Evolutionary conservation across 2,329 filamentous ascomycete genomes (phyloP).

Genomic region (Pseudocercospora vitis): DNA sequence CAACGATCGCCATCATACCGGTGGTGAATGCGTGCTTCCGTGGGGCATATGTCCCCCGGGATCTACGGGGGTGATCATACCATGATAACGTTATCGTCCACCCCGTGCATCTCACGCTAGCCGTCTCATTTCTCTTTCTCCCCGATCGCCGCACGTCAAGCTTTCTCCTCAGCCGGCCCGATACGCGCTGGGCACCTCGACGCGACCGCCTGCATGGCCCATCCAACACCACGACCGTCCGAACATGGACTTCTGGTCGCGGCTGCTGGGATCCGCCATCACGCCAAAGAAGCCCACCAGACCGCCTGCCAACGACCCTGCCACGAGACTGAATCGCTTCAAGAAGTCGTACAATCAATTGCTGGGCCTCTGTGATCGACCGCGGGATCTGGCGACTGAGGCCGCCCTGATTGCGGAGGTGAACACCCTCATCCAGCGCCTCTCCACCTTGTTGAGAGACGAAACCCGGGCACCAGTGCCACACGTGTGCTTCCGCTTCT

Average conservation of each 20-base stretch:
- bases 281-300: slow-evolving; percentile 50
- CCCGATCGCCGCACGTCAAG: too few relatives aligned
- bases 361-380: slow-evolving; percentile 62
- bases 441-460: slow-evolving; percentile 73
- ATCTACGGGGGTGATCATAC: too few relatives aligned
- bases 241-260: slow-evolving; percentile 51
- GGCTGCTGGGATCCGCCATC: slow-evolving; percentile 59
- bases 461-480: slow-evolving; percentile 85
- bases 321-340: slow-evolving; percentile 62
- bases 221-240: slow-evolving; percentile 10
- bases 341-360: slow-evolving; percentile 61
- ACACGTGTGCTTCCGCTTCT: slow-evolving; percentile 88
- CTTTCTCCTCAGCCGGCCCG: too few relatives aligned
- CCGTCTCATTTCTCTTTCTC: too few relatives aligned
- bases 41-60: too few relatives aligned
- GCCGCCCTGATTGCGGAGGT: slow-evolving; percentile 53
- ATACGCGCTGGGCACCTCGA: too few relatives aligned
- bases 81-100: too few relatives aligned
- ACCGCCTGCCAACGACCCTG: slow-evolving; percentile 54
- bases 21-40: too few relatives aligned
- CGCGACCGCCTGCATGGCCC: too few relatives aligned
- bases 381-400: slow-evolving; percentile 53
- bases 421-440: slow-evolving; percentile 54
- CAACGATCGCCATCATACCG: too few relatives aligned
- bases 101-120: too few relatives aligned